Evolutionary conservation across 768 basidiomycete species (phyloP), one percentile per base, ranked within the genome.

Genomic region (Hygrocybe coccinea): DNA sequence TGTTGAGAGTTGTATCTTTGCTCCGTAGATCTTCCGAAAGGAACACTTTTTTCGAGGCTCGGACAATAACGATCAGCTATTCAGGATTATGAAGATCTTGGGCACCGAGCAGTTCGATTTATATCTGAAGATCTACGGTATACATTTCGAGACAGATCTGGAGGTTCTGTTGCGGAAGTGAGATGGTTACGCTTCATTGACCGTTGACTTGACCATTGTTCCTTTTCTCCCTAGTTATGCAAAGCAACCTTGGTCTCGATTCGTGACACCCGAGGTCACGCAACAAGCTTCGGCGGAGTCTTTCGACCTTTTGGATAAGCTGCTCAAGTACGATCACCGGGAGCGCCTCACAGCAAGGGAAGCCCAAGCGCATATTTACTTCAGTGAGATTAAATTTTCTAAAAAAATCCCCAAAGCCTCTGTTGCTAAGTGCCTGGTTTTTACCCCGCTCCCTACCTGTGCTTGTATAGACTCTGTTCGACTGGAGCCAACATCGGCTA

Each of bases 21-120:
- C 10, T n/a, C 39, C 34, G 10, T 49, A 87, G 85, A 82, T 87
- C 56, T 87, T 87, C 71, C 77, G 82, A 51, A 84, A 80, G 64
- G 86, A 88, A 61, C 86, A 85, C 60, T 86, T 87, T 68, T 88
- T 88, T 71, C 83, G 84, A 59, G 86, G 86, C 11, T 78, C 79
- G 17, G 86, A 87, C 67, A 87, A 87, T 61, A 79, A 85, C 59
- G 86, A 88, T 64, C 86, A 87, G 64, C 70, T 88, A 48, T 79
- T 86, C 56, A 85, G 80, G 68, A 87, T 88, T 50, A 71, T 84
- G 62, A 83, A 81, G 64, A 79, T 83, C 11, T 74, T 88, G 49
- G 86, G 86, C 7, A 87, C 86, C 0, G 85, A 85, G 56, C 76
- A 77, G 62, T 79, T 87, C 11, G 84, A 84, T 64, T 63, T 69